Evolutionary conservation across 2,329 filamentous ascomycete species (phyloP), one percentile per base, ranked within the genome.

Genomic region (Cercospora sesami): DNA sequence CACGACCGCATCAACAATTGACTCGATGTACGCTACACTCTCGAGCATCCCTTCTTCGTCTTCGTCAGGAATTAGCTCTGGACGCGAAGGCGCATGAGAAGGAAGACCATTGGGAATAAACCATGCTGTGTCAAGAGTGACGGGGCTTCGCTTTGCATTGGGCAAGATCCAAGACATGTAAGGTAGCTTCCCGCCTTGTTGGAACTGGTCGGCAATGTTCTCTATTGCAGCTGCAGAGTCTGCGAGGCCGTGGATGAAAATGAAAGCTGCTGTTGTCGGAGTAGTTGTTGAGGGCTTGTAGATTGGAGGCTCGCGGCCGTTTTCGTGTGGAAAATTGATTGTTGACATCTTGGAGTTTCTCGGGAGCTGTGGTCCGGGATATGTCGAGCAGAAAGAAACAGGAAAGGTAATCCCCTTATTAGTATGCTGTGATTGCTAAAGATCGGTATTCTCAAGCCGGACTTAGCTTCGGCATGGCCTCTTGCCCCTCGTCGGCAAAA

Each of bases 101-200:
- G 70, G 81, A 5, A 75, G 69, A 12, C 69, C 70, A 14, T 79
- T 80, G 1, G 79, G 83, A 42, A 75, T 77, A 74, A 79, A 84
- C 83, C 81, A 85, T 26, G 81, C 83, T 65, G 78, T 81, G 39
- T 80, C 74, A 70, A 79, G 80, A 9, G 81, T 75, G 31, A 83
- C 79, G 60, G 75, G 79, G 71, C 84, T 82, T 42, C 81, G 76
- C 51, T 79, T 77, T 14, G 83, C 83, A 63, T 82, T 83, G 12
- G 84, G 83, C 26, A 85, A 78, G 39, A 84, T 74, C 83, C 83
- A 85, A 45, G 76, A 76, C 69, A 84, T 73, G 71, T 83, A 77
- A 0, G 81, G 79, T 5, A 85, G 77, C 73, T 83, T 85, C 60
- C 75, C 75, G 33, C 80, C 80, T 60, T 79, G 73, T 64, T 83